phyloP scores from a whole-genome alignment of 441 rosid species.

The Melastoma candidum region DNA sequence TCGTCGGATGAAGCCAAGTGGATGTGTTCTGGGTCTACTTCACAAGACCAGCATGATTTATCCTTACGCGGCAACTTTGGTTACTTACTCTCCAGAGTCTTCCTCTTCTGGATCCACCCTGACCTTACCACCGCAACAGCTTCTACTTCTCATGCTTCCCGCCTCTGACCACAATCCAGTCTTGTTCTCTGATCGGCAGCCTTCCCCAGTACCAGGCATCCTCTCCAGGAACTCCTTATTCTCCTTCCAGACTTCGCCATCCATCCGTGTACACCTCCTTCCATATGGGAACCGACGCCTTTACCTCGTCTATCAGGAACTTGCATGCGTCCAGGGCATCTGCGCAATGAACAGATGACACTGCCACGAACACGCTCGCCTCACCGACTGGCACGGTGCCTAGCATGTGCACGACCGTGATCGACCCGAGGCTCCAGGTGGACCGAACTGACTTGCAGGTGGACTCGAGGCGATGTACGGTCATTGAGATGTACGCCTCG shows the following conservation, averaged over 20 bases:
- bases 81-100: no score
- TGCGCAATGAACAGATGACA: constrained; percentile 70
- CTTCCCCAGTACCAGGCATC: constrained; percentile 39
- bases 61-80: background rate
- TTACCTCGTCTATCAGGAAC: constrained; percentile 67
- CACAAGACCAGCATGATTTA: no score
- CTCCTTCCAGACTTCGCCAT: constrained; percentile 69
- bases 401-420: constrained; percentile 65
- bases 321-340: constrained; percentile 80
- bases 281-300: constrained; percentile 87
- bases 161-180: constrained; percentile 20
- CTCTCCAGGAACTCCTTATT: constrained; percentile 64
- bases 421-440: constrained; percentile 57
- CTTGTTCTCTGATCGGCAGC: constrained; percentile 13
- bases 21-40: no score
- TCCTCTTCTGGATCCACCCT: constrained; percentile 25
- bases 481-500: constrained; percentile 89
- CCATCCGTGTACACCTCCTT: constrained; percentile 86
- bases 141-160: constrained; percentile 14
- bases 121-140: constrained; percentile 51
- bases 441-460: constrained; percentile 55
- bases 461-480: constrained; percentile 43
- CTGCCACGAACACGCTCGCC: constrained; percentile 70
- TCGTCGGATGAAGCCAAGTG: no score
- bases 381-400: constrained; percentile 84